These are phyloP conservation scores for Coniferiporia weirii DNA, from an alignment of 1,284 basidiomycete species.

Conservation along the genomic window DNA sequence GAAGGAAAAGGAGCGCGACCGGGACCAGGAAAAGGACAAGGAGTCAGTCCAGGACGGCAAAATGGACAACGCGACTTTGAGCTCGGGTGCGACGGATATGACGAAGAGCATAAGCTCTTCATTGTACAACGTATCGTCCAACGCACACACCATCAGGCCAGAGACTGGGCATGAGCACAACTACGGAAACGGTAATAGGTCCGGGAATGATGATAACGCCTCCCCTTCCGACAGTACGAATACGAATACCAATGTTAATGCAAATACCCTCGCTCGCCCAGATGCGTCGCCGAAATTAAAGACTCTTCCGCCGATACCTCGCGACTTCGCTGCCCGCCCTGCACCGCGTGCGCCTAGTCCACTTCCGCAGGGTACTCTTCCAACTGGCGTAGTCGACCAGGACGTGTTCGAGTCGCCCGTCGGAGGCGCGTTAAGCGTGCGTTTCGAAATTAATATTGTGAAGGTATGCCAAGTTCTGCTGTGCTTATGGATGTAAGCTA, in stretches of 20 bases:
- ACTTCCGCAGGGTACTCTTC: constrained; percentile 41
- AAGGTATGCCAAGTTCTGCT: constrained; percentile 57
- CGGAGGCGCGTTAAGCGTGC: constrained; percentile 73
- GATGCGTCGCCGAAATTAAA: constrained; percentile 45
- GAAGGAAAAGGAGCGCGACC: constrained; percentile 35
- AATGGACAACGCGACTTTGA: constrained; percentile 32
- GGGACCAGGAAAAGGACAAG: constrained; percentile 32
- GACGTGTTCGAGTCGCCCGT: constrained; percentile 71
- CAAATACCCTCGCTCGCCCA: constrained; percentile 30
- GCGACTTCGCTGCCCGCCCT: constrained; percentile 43
- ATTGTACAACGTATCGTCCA: constrained; percentile 69
- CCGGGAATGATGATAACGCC: constrained; percentile 28
- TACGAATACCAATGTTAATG: not conserved
- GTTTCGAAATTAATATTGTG: constrained; percentile 93
- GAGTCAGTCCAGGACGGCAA: constrained; percentile 33
- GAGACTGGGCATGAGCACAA: constrained; percentile 25
- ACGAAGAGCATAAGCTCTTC: constrained; percentile 61
- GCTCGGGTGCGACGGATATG: constrained; percentile 40
- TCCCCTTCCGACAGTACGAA: constrained; percentile 19
- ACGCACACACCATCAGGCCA: constrained; percentile 42
- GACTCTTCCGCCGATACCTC: constrained; percentile 66
- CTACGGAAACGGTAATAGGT: constrained; percentile 20
- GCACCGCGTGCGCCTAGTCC: constrained; percentile 20
- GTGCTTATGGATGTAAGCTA: constrained; percentile 10
- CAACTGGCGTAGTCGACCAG: constrained; percentile 59